Evolutionary conservation across 495 filamentous ascomycete species (phyloP).

Genomic region (Trichoderma erinaceum): DNA sequence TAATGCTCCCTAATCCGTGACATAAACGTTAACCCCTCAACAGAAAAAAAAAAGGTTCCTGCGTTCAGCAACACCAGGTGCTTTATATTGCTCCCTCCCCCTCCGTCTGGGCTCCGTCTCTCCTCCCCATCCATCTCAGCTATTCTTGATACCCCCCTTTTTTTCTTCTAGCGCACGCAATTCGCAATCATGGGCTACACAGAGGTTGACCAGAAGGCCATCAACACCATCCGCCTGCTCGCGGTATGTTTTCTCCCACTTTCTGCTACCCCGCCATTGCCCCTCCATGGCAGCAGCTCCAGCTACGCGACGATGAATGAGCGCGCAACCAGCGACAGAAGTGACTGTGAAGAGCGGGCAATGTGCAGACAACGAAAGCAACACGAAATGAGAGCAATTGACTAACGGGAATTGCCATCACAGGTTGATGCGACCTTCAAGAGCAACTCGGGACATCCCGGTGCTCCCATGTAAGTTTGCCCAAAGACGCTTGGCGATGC

Average conservation of each 20-base stretch:
- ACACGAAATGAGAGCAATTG: slow-evolving; percentile 18
- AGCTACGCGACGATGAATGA: not conserved
- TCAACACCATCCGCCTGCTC: slow-evolving; percentile 96
- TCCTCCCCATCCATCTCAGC: slow-evolving; percentile 28
- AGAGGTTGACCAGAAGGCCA: slow-evolving; percentile 77
- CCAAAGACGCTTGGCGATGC: slow-evolving; percentile 12
- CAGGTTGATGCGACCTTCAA: slow-evolving; percentile 96
- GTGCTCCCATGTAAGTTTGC: slow-evolving; percentile 75
- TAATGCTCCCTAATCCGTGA: not conserved
- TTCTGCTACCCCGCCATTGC: slow-evolving; percentile 34
- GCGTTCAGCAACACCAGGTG: not conserved
- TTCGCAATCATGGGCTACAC: slow-evolving; percentile 77
- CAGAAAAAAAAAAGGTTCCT: slow-evolving; percentile 4
- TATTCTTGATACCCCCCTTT: slow-evolving; percentile 16
- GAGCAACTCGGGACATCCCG: slow-evolving; percentile 96
- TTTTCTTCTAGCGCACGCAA: slow-evolving; percentile 17
- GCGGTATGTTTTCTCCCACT: slow-evolving; percentile 60
- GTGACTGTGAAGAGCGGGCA: not conserved
- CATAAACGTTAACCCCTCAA: slow-evolving; percentile 12
- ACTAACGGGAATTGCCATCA: slow-evolving; percentile 25
- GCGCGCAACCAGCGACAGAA: not conserved
- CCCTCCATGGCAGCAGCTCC: slow-evolving; percentile 13
- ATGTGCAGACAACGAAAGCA: not conserved
- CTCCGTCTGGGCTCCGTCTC: slow-evolving; percentile 23
- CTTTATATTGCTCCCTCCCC: slow-evolving; percentile 17